Conservation (phyloP, 2,329 filamentous ascomycete genomes). For the Clonostachys sp. region DNA sequence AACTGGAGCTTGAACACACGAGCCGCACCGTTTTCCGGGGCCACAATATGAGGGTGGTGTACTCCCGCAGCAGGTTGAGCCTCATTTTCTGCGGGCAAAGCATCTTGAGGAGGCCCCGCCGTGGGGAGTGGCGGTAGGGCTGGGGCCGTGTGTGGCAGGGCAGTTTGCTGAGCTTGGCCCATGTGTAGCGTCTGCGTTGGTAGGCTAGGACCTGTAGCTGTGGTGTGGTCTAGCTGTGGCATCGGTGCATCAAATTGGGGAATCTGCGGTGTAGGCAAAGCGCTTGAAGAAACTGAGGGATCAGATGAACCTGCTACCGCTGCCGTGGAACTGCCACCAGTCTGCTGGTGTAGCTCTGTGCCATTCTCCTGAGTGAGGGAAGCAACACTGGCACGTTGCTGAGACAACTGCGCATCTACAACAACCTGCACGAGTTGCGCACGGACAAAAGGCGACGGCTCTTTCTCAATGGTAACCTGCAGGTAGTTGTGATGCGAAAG, state of each 20-base stretch:
- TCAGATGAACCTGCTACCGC: neutral
- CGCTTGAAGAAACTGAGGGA: conserved; percentile 2
- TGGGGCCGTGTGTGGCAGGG: conserved; percentile 1
- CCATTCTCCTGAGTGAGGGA: too few species aligned
- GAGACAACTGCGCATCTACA: conserved; percentile 23
- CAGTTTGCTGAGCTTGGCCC: conserved; percentile 9
- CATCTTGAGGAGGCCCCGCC: neutral
- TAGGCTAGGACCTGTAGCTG: too few species aligned
- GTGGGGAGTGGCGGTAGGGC: neutral
- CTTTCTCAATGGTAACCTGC: conserved; percentile 44
- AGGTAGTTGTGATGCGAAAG: conserved; percentile 39
- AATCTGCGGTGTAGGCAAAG: neutral
- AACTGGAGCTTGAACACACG: conserved; percentile 97
- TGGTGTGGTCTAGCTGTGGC: too few species aligned
- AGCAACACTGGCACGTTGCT: too few species aligned
- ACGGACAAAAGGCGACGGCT: conserved; percentile 40
- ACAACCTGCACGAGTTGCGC: conserved; percentile 46
- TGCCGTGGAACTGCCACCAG: neutral
- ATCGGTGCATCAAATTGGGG: too few species aligned
- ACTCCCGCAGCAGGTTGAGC: conserved; percentile 4
- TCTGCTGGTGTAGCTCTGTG: neutral
- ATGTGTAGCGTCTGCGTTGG: conserved; percentile 7
- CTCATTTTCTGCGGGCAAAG: neutral
- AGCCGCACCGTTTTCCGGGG: conserved; percentile 39
- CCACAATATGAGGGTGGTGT: conserved; percentile 38